phyloP scores from a whole-genome alignment of 352 stramenopile species.

The Blastocystis sp. region DNA sequence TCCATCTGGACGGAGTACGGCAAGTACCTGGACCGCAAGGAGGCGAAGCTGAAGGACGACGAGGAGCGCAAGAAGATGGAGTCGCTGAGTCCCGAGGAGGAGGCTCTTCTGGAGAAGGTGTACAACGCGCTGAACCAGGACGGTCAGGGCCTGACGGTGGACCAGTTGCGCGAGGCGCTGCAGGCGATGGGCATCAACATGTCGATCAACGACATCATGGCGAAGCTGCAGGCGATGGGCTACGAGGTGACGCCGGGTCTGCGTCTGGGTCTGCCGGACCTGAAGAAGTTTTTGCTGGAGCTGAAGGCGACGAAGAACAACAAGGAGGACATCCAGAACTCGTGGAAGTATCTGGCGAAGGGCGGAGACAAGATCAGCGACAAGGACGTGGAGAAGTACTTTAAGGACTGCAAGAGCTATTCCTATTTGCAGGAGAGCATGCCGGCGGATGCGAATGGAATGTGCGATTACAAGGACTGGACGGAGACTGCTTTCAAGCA shows the following conservation, averaged over 20 bases:
- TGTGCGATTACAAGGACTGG: slow-evolving; percentile 71
- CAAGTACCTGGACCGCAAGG: slow-evolving; percentile 67
- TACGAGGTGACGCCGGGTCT: slow-evolving; percentile 49
- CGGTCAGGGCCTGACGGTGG: slow-evolving; percentile 36
- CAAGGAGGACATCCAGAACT: slow-evolving; percentile 71
- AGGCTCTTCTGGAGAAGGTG: slow-evolving; percentile 24
- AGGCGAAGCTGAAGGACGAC: slow-evolving; percentile 57
- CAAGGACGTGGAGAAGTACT: slow-evolving; percentile 51
- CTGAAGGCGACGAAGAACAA: slow-evolving; percentile 71
- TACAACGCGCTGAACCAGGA: slow-evolving; percentile 67
- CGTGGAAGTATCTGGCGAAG: slow-evolving; percentile 68
- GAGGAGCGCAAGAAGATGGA: slow-evolving; percentile 70
- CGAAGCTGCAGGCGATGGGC: slow-evolving; percentile 58
- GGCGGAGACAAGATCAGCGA: slow-evolving; percentile 28
- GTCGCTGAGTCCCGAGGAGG: slow-evolving; percentile 57
- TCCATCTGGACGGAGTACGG: slow-evolving; percentile 56
- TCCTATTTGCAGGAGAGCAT: slow-evolving; percentile 66
- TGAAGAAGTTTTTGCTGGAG: slow-evolving; percentile 65
- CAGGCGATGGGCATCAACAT: slow-evolving; percentile 71
- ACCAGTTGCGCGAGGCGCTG: slow-evolving; percentile 56
- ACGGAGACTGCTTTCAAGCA: slow-evolving; percentile 67
- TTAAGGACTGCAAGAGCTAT: slow-evolving; percentile 61
- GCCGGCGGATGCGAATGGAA: slow-evolving; percentile 43
- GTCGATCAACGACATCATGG: slow-evolving; percentile 57
- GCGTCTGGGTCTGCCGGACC: slow-evolving; percentile 42